phyloP scores from a whole-genome alignment of 164 flowering plant genomes.

The Dillenia suffruticosa region DNA sequence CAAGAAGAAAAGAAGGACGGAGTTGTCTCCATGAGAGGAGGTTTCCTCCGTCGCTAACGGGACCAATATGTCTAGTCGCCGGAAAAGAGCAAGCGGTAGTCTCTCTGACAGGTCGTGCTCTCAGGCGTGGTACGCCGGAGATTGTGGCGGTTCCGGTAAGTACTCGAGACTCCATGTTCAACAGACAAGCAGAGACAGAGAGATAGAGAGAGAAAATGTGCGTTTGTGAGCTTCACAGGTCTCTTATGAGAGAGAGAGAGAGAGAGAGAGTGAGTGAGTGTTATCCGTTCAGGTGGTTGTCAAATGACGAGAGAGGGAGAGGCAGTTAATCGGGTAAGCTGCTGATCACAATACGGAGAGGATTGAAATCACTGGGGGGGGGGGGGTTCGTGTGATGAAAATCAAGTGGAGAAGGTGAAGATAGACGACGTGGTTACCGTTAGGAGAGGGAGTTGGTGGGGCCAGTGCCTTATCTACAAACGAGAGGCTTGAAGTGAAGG shows the following conservation, averaged over 20 bases:
- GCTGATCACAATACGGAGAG: not conserved
- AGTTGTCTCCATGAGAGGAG: conserved; percentile 84
- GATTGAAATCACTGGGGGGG: not conserved
- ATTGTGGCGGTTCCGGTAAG: conserved; percentile 48
- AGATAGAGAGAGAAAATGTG: conserved; percentile 5
- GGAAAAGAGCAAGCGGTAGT: conserved; percentile 12
- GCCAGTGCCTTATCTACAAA: conserved; percentile 20
- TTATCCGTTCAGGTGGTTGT: not conserved
- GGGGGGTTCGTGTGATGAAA: not conserved
- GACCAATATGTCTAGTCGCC: conserved; percentile 23
- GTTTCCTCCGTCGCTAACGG: conserved; percentile 65
- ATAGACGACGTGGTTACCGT: not conserved
- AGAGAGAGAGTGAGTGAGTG: not conserved
- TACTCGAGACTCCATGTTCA: conserved; percentile 73
- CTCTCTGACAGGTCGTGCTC: conserved; percentile 18
- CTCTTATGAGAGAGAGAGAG: not conserved
- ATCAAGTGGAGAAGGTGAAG: not conserved
- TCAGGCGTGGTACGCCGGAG: conserved; percentile 29
- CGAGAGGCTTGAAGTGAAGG: conserved; percentile 21
- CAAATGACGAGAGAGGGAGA: not conserved
- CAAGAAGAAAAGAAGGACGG: conserved; percentile 57
- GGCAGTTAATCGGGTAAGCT: not conserved
- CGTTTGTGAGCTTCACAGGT: not conserved
- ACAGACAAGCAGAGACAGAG: not conserved
- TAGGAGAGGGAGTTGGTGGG: conserved; percentile 12